These are phyloP conservation scores for Primulina eburnea DNA, from an alignment of 257 asterid species.

Conservation along the genomic window DNA sequence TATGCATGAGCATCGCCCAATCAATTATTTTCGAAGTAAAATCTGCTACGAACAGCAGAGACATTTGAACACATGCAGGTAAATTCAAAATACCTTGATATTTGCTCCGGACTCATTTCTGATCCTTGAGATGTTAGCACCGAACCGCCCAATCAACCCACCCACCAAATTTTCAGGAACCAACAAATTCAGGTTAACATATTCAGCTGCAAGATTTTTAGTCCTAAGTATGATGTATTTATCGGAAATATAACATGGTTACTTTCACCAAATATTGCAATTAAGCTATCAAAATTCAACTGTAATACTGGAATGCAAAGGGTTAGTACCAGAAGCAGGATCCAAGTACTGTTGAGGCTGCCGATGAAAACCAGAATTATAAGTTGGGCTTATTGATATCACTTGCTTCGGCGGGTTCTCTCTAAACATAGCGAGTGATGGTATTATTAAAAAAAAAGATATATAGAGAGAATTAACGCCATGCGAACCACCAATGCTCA, in stretches of 20 bases:
- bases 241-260: conserved; percentile 32
- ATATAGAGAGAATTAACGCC: conserved; percentile 7
- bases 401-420: conserved; percentile 93
- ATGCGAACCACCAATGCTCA: conserved; percentile 27
- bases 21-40: background rate
- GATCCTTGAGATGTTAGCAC: conserved; percentile 92
- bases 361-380: conserved; percentile 49
- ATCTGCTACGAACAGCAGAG: background rate
- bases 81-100: conserved; percentile 55
- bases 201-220: conserved; percentile 74
- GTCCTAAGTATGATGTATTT: conserved; percentile 43
- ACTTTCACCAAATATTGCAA: conserved; percentile 28
- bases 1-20: conserved; percentile 4
- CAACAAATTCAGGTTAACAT: conserved; percentile 67
- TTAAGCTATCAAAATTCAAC: conserved; percentile 30
- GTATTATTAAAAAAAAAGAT: conserved; percentile 3
- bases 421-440: conserved; percentile 41
- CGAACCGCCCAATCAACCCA: conserved; percentile 95
- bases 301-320: conserved; percentile 16
- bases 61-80: background rate
- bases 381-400: conserved; percentile 66
- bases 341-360: conserved; percentile 59
- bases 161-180: conserved; percentile 93
- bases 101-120: conserved; percentile 91
- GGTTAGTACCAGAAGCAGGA: conserved; percentile 68